Evolutionary conservation across 176 grass and related monocot genomes (phyloP).

Genomic region (Rhipidocladum racemiflorum): DNA sequence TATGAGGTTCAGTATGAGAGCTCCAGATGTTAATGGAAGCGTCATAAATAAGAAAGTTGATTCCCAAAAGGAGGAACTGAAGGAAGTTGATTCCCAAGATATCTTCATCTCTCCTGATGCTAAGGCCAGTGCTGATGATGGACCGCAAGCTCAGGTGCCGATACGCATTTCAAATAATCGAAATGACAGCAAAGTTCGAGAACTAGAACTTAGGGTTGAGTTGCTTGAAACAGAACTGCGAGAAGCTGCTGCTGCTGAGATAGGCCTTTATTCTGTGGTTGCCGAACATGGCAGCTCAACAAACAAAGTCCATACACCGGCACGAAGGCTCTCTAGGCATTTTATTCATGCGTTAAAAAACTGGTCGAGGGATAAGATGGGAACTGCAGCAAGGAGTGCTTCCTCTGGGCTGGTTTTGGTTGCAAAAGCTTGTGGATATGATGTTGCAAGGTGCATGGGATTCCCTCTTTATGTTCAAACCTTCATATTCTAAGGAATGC

Average conservation of each 20-base stretch:
- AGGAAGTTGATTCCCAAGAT: constrained; percentile 65
- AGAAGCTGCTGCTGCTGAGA: constrained; percentile 81
- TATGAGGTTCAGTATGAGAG: constrained; percentile 59
- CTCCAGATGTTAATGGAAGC: constrained; percentile 50
- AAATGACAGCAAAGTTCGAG: constrained; percentile 65
- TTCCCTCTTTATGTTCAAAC: constrained; percentile 19
- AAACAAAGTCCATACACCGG: constrained; percentile 94
- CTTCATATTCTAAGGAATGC: background rate
- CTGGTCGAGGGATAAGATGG: constrained; percentile 65
- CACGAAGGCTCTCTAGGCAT: constrained; percentile 77
- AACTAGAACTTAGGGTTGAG: constrained; percentile 73
- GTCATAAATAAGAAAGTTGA: constrained; percentile 42
- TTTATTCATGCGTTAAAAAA: constrained; percentile 68
- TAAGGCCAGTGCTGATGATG: constrained; percentile 38
- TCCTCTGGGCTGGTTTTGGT: constrained; percentile 84
- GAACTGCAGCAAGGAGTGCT: constrained; percentile 81
- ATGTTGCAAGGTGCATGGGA: constrained; percentile 72
- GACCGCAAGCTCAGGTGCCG: constrained; percentile 44
- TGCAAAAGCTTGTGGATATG: constrained; percentile 90
- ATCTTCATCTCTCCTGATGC: constrained; percentile 33
- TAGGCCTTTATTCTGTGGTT: constrained; percentile 80
- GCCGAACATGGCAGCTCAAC: constrained; percentile 92
- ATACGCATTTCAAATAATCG: constrained; percentile 62
- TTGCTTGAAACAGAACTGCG: constrained; percentile 89
- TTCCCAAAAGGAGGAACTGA: constrained; percentile 67